Conservation (phyloP, 2,329 filamentous ascomycete genomes). For the Colletotrichum sublineola region DNA sequence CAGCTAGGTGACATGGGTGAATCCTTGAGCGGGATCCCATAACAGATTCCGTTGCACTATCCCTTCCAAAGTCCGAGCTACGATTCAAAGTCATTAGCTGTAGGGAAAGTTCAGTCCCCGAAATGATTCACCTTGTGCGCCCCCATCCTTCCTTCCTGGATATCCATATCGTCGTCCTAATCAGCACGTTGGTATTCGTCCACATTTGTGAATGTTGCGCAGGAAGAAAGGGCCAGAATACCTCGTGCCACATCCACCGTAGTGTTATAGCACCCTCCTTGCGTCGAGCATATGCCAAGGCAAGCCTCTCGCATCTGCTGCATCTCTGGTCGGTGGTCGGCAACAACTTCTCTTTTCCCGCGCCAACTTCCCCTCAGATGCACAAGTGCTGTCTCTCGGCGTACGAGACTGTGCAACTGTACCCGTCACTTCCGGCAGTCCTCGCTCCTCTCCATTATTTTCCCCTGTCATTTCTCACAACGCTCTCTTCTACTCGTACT, state of each 20-base stretch:
- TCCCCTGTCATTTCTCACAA: background rate
- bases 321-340: background rate
- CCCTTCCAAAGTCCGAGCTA: constrained; percentile 36
- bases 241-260: background rate
- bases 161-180: background rate
- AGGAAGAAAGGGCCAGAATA: background rate
- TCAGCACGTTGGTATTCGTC: background rate
- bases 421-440: constrained; percentile 2
- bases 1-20: background rate
- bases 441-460: background rate
- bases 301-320: constrained; percentile 17
- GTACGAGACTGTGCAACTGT: background rate
- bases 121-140: background rate
- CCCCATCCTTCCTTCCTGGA: background rate
- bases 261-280: background rate
- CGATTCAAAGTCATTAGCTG: constrained; percentile 9
- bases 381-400: background rate
- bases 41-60: constrained; percentile 35
- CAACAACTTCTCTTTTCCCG: background rate
- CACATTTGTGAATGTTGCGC: background rate
- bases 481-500: background rate
- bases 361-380: background rate
- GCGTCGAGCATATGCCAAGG: background rate
- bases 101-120: background rate
- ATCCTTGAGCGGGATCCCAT: constrained; percentile 25